These are phyloP conservation scores for Cucumis cinereus DNA, from an alignment of 306 rosid genomes.

Conservation along the genomic window DNA sequence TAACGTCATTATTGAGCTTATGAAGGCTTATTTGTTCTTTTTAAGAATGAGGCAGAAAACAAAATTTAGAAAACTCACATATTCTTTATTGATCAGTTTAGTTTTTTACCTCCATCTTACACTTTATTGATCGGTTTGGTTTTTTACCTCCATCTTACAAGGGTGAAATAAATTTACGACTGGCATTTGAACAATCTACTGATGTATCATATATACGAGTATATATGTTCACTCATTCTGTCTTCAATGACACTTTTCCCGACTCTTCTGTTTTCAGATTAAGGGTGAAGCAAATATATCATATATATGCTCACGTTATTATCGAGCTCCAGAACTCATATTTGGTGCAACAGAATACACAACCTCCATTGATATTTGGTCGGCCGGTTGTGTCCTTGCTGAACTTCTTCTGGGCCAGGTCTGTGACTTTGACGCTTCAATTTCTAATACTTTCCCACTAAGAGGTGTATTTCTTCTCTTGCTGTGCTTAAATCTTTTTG, in stretches of 20 bases:
- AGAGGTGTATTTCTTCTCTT: not conserved
- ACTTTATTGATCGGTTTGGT: not conserved
- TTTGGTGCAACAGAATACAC: conserved; percentile 97
- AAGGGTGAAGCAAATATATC: conserved; percentile 88
- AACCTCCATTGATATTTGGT: conserved; percentile 87
- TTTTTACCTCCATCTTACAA: not conserved
- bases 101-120: not conserved
- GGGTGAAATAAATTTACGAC: not conserved
- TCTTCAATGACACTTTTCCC: conserved; percentile 1
- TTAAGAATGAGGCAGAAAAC: not conserved
- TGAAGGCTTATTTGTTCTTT: not conserved
- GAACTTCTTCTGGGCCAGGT: conserved; percentile 98
- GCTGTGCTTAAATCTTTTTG: not conserved
- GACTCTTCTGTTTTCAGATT: conserved; percentile 29
- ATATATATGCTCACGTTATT: conserved; percentile 88
- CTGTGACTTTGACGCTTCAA: conserved; percentile 1
- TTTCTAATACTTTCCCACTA: not conserved
- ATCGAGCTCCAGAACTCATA: conserved; percentile 96
- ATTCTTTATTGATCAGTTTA: not conserved
- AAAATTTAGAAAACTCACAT: not conserved
- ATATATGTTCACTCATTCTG: not conserved
- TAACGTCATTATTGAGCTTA: not conserved
- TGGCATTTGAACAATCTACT: not conserved
- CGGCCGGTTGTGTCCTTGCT: conserved; percentile 98
- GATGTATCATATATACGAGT: not conserved